phyloP scores from a whole-genome alignment of 2,329 filamentous ascomycete genomes.

The Calcarisporium arbuscula region DNA sequence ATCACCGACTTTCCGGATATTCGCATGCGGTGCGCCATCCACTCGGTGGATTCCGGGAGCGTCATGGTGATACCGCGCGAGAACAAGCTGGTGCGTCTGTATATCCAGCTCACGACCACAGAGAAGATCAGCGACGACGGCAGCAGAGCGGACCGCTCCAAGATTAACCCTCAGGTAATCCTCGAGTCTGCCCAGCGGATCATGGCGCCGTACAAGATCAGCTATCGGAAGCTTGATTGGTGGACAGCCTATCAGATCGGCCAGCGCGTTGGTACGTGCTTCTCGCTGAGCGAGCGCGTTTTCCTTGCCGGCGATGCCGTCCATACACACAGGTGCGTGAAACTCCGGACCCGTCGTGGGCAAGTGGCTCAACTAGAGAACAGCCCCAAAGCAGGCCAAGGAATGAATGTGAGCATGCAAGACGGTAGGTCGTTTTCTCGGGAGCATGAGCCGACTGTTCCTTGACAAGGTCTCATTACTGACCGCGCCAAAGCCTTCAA shows the following conservation, averaged over 20 bases:
- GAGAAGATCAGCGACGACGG: conserved; percentile 35
- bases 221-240: conserved; percentile 60
- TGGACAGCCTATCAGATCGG: conserved; percentile 51
- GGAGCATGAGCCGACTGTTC: too few relatives aligned
- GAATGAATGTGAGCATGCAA: conserved; percentile 69
- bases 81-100: conserved; percentile 55
- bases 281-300: conserved; percentile 50
- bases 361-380: too few relatives aligned
- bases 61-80: conserved; percentile 62
- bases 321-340: conserved; percentile 31
- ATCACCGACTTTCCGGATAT: conserved; percentile 53
- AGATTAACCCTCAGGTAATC: conserved; percentile 58
- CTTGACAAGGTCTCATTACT: too few relatives aligned
- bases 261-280: conserved; percentile 54
- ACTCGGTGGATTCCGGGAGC: conserved; percentile 48
- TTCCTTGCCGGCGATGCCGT: conserved; percentile 64
- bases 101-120: conserved; percentile 64
- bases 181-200: conserved; percentile 58
- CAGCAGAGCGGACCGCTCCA: conserved; percentile 48
- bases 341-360: conserved; percentile 43
- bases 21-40: conserved; percentile 50
- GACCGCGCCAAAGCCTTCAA: too few relatives aligned
- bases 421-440: conserved; percentile 42
- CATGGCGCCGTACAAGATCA: conserved; percentile 59
- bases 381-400: conserved; percentile 60